Evolutionary conservation across 176 grass and related monocot genomes (phyloP), one percentile per base, ranked within the genome.

Genomic region (Paspalum vaginatum): DNA sequence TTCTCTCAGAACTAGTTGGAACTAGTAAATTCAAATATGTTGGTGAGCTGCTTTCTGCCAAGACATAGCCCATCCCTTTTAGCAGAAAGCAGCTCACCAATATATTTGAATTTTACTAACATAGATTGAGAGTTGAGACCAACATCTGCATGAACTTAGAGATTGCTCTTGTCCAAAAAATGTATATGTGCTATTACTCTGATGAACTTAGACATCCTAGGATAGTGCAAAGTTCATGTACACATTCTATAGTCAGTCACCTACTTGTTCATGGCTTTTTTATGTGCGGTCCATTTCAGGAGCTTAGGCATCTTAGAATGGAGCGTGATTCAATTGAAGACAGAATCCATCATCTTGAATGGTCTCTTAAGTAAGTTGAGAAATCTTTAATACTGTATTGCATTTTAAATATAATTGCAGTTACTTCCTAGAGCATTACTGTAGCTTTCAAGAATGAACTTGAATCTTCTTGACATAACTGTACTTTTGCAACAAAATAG

Each of bases 261-360:
- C 21, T 47, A 68, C 64, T 68, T 51, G 13, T 42, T 84, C 11
- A 58, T 68, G 37, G 12, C 61, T 76, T 18, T 81, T 27, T 69
- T 76, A 45, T 75, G 12, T 32, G 7, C 38, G 78, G 61, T 72
- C 46, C 47, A 74, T 71, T 50, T 42, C 82, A 98, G 96, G 91
- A 91, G 72, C 90, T 98, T 82, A 89, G 88, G 64, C 88, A 84
- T 65, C 87, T 91, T 74, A 95, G 96, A 68, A 91, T 85, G 75
- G 88, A 98, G 32, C 90, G 88, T 46, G 92, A 98, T 86, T 83
- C 89, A 79, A 70, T 95, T 84, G 96, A 98, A 66, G 96, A 98
- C 79, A 93, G 39, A 85, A 91, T 98, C 78, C 90, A 98, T 91
- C 86, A 77, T 85, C 86, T 98, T 65, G 93, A 93, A 77, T 98